Conservation (phyloP, 768 basidiomycete genomes). For the Pisolithus sp. region DNA sequence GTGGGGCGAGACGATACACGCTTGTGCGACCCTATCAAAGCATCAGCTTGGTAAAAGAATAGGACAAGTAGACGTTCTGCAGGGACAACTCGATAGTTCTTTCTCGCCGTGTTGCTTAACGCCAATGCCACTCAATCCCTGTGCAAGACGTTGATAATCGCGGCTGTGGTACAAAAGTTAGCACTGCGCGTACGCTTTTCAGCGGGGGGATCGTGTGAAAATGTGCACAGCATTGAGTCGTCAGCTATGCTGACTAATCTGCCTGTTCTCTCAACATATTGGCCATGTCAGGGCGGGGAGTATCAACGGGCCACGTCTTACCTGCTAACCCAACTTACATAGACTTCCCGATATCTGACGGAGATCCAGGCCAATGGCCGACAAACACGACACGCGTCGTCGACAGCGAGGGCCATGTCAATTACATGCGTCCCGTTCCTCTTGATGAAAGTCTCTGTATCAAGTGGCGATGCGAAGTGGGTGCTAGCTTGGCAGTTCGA, state of each 20-base stretch:
- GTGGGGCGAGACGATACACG: too few species aligned
- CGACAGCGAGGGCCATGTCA: slow-evolving; percentile 59
- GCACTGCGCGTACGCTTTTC: too few species aligned
- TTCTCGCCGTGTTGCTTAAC: slow-evolving; percentile 71
- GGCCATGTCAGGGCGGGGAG: slow-evolving; percentile 19
- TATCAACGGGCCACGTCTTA: slow-evolving; percentile 23
- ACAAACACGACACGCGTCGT: slow-evolving; percentile 45
- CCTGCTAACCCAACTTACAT: slow-evolving; percentile 51
- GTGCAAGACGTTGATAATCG: slow-evolving; percentile 60
- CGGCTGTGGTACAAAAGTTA: slow-evolving; percentile 28
- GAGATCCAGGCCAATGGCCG: slow-evolving; percentile 49
- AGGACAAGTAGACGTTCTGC: slow-evolving; percentile 55
- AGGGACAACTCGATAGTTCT: slow-evolving; percentile 23
- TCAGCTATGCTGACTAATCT: too few species aligned
- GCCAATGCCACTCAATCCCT: slow-evolving; percentile 38
- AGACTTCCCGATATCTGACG: slow-evolving; percentile 60
- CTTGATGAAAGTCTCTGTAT: slow-evolving; percentile 45
- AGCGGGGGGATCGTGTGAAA: too few species aligned
- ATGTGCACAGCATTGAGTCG: too few species aligned
- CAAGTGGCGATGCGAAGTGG: slow-evolving; percentile 52
- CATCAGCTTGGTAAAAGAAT: slow-evolving; percentile 40
- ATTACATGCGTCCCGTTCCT: slow-evolving; percentile 56
- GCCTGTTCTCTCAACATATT: not conserved
- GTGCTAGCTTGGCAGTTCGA: slow-evolving; percentile 34
- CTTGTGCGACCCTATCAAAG: slow-evolving; percentile 25